Percentiles rank a stretch among this genome's conserved stretches.
These are phyloP conservation scores for Fomes fomentarius DNA, from an alignment of 1,284 basidiomycete genomes.

Conservation along the genomic window DNA sequence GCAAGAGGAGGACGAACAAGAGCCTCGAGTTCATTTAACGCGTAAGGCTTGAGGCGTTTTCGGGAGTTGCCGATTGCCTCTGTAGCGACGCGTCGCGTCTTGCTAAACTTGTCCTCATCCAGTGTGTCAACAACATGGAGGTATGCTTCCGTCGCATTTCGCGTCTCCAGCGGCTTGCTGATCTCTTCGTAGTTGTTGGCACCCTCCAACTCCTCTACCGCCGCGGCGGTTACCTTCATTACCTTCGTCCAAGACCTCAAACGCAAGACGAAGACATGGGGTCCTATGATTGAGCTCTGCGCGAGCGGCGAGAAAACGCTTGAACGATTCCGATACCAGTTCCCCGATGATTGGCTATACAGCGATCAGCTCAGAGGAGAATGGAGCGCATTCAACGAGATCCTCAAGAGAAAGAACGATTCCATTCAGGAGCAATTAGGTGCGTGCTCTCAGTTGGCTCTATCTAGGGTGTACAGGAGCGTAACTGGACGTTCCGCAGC, in stretches of 20 bases:
- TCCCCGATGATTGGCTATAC: conserved; percentile 97
- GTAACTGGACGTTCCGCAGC: conserved; percentile 49
- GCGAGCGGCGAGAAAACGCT: conserved; percentile 95
- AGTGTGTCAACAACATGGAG: conserved; percentile 39
- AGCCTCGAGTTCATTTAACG: conserved; percentile 11
- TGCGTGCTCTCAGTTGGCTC: conserved; percentile 36
- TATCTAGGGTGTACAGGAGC: background rate
- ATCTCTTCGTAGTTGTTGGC: conserved; percentile 38
- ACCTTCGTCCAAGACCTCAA: conserved; percentile 99
- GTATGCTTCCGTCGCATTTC: conserved; percentile 20
- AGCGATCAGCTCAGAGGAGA: conserved; percentile 97
- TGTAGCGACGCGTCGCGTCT: conserved; percentile 36
- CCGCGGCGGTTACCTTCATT: conserved; percentile 97
- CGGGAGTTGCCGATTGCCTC: conserved; percentile 26
- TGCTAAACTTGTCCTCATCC: conserved; percentile 27
- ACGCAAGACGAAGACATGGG: conserved; percentile 95
- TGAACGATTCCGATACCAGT: conserved; percentile 96
- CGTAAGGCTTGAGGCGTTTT: conserved; percentile 13
- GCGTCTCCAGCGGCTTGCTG: background rate
- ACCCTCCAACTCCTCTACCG: conserved; percentile 83
- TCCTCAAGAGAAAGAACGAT: conserved; percentile 96
- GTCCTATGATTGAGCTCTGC: conserved; percentile 95
- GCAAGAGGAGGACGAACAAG: conserved; percentile 13
- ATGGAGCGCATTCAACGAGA: conserved; percentile 98
- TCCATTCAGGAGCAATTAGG: conserved; percentile 97